Percentiles rank a stretch among this genome's conserved stretches.
phyloP scores from a whole-genome alignment of 2,329 filamentous ascomycete genomes.

The Madurella fahalii region DNA sequence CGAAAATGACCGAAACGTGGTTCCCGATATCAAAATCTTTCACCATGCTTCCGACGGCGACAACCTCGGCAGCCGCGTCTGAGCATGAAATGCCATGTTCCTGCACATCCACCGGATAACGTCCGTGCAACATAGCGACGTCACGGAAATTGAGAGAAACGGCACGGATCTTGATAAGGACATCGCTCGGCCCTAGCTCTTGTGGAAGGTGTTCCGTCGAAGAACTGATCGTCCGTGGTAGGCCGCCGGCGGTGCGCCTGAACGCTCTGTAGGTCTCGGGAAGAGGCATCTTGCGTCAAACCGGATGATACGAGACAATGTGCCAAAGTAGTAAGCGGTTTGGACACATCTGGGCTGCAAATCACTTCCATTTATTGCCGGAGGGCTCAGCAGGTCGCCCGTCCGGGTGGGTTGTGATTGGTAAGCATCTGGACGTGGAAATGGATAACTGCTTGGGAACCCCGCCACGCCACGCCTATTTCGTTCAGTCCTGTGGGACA shows the following conservation, averaged over 20 bases:
- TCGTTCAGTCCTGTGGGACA: no score
- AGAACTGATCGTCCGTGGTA: slow-evolving; percentile 5
- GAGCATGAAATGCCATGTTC: slow-evolving; percentile 22
- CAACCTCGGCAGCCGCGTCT: slow-evolving; percentile 25
- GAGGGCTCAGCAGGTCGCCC: no score
- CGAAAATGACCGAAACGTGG: slow-evolving; percentile 20
- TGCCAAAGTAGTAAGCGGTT: no score
- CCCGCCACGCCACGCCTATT: no score
- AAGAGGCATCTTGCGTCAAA: neutral
- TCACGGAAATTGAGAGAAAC: slow-evolving; percentile 29
- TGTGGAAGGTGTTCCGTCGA: slow-evolving; percentile 7
- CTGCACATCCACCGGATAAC: slow-evolving; percentile 19
- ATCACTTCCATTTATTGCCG: no score
- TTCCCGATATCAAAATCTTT: slow-evolving; percentile 24
- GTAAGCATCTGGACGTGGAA: no score
- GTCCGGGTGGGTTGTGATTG: no score
- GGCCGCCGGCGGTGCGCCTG: slow-evolving; percentile 13
- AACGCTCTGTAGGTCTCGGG: slow-evolving; percentile 14
- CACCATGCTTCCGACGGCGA: slow-evolving; percentile 22
- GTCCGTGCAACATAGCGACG: slow-evolving; percentile 27
- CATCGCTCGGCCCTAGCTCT: slow-evolving; percentile 12
- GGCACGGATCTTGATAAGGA: slow-evolving; percentile 23
- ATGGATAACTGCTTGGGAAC: no score
- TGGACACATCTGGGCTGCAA: no score
- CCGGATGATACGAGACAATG: no score